A percentile compares a stretch with the other conserved stretches of the same genome.
These are phyloP conservation scores for Tulasnella sp. DNA, from an alignment of 768 basidiomycete species.

Conservation along the genomic window DNA sequence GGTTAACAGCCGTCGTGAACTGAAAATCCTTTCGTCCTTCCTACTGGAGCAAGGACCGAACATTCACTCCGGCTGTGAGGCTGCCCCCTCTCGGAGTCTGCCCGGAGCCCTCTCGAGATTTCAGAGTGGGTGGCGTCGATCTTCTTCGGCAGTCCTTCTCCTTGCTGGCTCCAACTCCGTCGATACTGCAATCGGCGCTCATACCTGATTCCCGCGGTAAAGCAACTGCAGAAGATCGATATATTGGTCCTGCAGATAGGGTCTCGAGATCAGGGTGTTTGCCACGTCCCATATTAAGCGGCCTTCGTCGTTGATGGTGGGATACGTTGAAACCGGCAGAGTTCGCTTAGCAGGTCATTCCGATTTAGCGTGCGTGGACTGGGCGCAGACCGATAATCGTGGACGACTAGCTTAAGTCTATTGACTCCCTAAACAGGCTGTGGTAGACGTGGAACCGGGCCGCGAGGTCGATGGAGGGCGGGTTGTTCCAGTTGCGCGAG, in stretches of 20 bases:
- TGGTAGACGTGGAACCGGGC: not conserved
- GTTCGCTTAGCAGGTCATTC: not conserved
- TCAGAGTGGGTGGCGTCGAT: not conserved
- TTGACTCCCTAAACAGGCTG: not conserved
- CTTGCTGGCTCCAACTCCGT: not conserved
- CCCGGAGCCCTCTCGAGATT: not conserved
- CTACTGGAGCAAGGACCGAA: not conserved
- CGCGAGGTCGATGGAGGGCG: not conserved
- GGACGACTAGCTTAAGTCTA: not conserved
- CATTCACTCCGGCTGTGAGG: not conserved
- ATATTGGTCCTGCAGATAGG: not conserved
- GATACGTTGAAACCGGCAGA: not conserved
- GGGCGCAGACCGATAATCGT: not conserved
- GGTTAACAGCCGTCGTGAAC: not conserved
- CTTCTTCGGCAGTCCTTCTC: not conserved
- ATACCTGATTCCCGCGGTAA: not conserved
- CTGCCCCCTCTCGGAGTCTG: not conserved
- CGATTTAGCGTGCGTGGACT: not conserved
- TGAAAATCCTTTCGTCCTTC: not conserved
- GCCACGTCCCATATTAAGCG: not conserved
- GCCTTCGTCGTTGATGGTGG: not conserved
- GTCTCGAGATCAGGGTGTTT: not conserved
- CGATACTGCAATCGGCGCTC: not conserved
- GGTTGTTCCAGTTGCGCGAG: not conserved
- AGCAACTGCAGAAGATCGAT: not conserved